Evolutionary conservation across 305 asterid species (phyloP).

Genomic region (Euphrasia arctica): DNA sequence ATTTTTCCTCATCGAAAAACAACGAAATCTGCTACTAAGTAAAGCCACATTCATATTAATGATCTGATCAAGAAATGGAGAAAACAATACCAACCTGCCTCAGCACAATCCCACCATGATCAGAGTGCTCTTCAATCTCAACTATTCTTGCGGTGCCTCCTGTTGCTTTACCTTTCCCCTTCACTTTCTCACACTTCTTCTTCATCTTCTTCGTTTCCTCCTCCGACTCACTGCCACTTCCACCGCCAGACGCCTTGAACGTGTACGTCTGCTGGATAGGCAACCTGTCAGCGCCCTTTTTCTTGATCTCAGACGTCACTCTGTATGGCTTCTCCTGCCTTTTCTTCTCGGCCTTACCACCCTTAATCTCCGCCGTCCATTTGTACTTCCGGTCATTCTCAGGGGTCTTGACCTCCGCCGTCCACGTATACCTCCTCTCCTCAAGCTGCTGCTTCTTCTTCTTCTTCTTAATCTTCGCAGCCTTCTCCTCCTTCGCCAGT

Average conservation of each 20-base stretch:
- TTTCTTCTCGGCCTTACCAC: slow-evolving; percentile 39
- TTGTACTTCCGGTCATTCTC: slow-evolving; percentile 50
- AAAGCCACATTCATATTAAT: not conserved
- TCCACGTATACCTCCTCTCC: slow-evolving; percentile 70
- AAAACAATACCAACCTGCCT: slow-evolving; percentile 46
- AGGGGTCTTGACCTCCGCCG: slow-evolving; percentile 60
- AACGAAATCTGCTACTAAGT: not conserved
- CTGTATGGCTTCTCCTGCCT: slow-evolving; percentile 48
- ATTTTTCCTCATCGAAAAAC: not conserved
- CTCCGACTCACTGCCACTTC: slow-evolving; percentile 22
- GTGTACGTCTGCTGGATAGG: slow-evolving; percentile 49
- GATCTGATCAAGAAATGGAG: not conserved
- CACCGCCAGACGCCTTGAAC: slow-evolving; percentile 40
- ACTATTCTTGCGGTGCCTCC: slow-evolving; percentile 36
- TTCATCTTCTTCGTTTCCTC: slow-evolving; percentile 25
- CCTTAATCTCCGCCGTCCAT: slow-evolving; percentile 55
- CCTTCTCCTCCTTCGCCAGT: slow-evolving; percentile 31
- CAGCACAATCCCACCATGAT: slow-evolving; percentile 51
- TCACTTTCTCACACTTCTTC: slow-evolving; percentile 33
- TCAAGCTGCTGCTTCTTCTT: slow-evolving; percentile 30
- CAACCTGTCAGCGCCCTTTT: slow-evolving; percentile 39
- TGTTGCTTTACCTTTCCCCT: slow-evolving; percentile 27
- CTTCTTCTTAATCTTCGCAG: slow-evolving; percentile 29
- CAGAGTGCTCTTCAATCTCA: slow-evolving; percentile 59
- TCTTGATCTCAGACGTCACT: slow-evolving; percentile 64